Percentiles rank a stretch among this genome's conserved stretches.
Conservation (phyloP, 495 filamentous ascomycete species). For the Bryoglossum gracile region DNA sequence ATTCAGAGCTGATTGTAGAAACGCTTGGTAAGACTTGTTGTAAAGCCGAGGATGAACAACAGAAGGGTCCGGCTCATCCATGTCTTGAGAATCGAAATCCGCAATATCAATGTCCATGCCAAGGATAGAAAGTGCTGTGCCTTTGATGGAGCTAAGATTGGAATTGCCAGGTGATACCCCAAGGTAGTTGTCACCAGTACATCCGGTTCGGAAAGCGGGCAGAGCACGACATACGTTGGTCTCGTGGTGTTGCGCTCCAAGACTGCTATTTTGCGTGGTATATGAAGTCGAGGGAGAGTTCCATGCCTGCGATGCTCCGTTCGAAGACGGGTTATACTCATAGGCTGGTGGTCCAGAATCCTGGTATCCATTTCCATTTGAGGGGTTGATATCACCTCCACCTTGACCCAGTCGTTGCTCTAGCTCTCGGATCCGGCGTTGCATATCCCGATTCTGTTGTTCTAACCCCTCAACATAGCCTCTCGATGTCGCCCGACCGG, state of each 20-base stretch:
- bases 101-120: slow-evolving; percentile 72
- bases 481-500: slow-evolving; percentile 69
- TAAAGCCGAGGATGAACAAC: slow-evolving; percentile 37
- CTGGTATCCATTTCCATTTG: slow-evolving; percentile 17
- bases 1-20: slow-evolving; percentile 53
- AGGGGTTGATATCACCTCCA: slow-evolving; percentile 27
- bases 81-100: slow-evolving; percentile 56
- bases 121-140: slow-evolving; percentile 63
- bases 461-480: slow-evolving; percentile 65
- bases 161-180: slow-evolving; percentile 61
- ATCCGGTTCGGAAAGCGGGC: slow-evolving; percentile 45
- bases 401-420: slow-evolving; percentile 35
- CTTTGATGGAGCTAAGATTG: slow-evolving; percentile 64
- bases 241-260: slow-evolving; percentile 32
- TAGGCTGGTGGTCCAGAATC: slow-evolving; percentile 5
- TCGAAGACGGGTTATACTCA: slow-evolving; percentile 10
- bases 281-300: neutral
- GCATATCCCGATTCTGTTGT: slow-evolving; percentile 47
- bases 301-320: neutral
- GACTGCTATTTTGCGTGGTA: slow-evolving; percentile 10
- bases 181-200: slow-evolving; percentile 60
- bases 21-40: slow-evolving; percentile 63
- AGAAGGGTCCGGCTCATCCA: slow-evolving; percentile 49
- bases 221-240: slow-evolving; percentile 33
- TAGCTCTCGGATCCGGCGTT: slow-evolving; percentile 41